A percentile compares a stretch with the other conserved stretches of the same genome.
Evolutionary conservation across 1,284 basidiomycete genomes (phyloP).

Genomic region (Irpex sp.): DNA sequence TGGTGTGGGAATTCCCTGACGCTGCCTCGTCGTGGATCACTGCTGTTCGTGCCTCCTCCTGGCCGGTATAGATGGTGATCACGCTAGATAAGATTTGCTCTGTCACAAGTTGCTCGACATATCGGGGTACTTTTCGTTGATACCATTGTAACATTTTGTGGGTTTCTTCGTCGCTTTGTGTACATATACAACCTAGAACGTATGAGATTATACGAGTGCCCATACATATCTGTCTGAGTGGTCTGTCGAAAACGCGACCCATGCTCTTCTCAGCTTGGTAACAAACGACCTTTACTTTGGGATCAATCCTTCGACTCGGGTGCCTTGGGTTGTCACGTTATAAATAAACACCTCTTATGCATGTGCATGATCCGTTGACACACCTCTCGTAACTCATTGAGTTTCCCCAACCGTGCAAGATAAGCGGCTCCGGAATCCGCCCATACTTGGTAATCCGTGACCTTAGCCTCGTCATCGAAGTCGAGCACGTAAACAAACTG

Average conservation of each 20-base stretch:
- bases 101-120: no score
- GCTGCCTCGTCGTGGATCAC: conserved; percentile 47
- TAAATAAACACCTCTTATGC: not conserved
- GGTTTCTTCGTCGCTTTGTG: no score
- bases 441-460: conserved; percentile 62
- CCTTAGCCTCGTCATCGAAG: conserved; percentile 53
- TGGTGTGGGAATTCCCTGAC: conserved; percentile 38
- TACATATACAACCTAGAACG: no score
- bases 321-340: not conserved
- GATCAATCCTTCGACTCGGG: not conserved
- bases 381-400: conserved; percentile 22
- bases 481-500: conserved; percentile 58
- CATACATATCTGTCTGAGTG: no score
- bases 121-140: not conserved
- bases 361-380: not conserved
- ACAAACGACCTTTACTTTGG: not conserved
- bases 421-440: conserved; percentile 64
- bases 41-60: conserved; percentile 26
- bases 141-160: no score
- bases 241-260: no score
- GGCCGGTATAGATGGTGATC: conserved; percentile 19
- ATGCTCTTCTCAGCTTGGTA: no score
- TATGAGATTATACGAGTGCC: no score
- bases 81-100: not conserved
- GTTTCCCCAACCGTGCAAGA: conserved; percentile 50